phyloP scores from a whole-genome alignment of 83 land plant species.

The Picea abies region DNA sequence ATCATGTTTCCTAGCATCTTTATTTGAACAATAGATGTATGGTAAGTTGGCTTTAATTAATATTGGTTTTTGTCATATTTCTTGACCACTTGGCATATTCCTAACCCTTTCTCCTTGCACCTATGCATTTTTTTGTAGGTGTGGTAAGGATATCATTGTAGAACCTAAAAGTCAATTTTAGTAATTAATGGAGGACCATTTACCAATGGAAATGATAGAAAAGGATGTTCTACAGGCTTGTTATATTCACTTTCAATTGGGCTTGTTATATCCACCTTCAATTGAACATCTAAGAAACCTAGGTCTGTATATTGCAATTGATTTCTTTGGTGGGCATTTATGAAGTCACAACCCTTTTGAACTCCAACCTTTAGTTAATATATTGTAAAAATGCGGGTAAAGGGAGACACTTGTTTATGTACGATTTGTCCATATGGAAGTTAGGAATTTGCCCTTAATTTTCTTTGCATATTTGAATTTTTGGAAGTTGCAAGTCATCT shows the following conservation, averaged over 20 bases:
- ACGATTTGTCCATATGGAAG: background rate
- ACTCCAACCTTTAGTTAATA: too few relatives aligned
- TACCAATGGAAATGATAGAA: background rate
- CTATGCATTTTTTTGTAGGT: background rate
- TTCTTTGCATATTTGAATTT: background rate
- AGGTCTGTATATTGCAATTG: background rate
- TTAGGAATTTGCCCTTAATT: background rate
- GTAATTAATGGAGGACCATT: background rate
- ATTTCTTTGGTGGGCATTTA: background rate
- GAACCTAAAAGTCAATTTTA: background rate
- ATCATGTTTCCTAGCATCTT: too few relatives aligned
- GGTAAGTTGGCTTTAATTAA: too few relatives aligned
- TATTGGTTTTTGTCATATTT: too few relatives aligned
- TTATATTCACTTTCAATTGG: too few relatives aligned
- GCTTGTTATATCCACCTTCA: too few relatives aligned
- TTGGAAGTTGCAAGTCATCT: background rate
- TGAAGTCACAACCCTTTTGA: too few relatives aligned
- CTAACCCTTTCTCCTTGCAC: background rate
- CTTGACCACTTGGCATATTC: background rate
- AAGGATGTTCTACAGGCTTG: background rate
- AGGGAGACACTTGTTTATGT: background rate
- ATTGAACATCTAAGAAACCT: too few relatives aligned
- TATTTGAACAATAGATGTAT: too few relatives aligned
- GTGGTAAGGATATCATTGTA: background rate
- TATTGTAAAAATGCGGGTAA: background rate